These are phyloP conservation scores for Trichoderma atrobrunneum DNA, from an alignment of 2,329 filamentous ascomycete species.

Conservation along the genomic window DNA sequence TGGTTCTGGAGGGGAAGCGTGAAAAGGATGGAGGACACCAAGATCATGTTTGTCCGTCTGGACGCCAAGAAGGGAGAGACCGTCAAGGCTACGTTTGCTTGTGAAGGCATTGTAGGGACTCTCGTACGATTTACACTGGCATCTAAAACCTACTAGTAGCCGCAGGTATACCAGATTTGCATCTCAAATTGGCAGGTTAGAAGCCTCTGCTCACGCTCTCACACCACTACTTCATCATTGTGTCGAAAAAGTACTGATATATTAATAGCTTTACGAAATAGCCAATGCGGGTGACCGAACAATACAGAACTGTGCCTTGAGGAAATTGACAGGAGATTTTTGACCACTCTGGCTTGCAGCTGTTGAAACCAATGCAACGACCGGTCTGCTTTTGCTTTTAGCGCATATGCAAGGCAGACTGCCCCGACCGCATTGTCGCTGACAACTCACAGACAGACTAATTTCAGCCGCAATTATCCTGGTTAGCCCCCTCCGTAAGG, in stretches of 20 bases:
- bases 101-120: slow-evolving; percentile 76
- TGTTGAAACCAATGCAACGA: not conserved
- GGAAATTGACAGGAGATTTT: not conserved
- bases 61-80: slow-evolving; percentile 53
- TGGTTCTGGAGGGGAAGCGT: slow-evolving; percentile 67
- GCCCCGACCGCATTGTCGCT: not conserved
- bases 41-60: slow-evolving; percentile 54
- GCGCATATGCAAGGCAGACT: slow-evolving; percentile 9
- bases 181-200: not conserved
- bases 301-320: not conserved
- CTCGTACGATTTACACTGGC: slow-evolving; percentile 32
- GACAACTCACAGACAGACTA: slow-evolving; percentile 1
- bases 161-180: not conserved
- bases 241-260: not conserved
- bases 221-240: not conserved
- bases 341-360: not conserved
- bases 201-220: not conserved
- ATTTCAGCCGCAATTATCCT: slow-evolving; percentile 13
- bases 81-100: slow-evolving; percentile 69
- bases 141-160: not conserved
- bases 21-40: slow-evolving; percentile 54
- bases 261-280: not conserved
- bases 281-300: not conserved
- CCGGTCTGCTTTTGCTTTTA: not conserved
- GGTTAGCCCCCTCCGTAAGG: not conserved